Evolutionary conservation across 2,329 filamentous ascomycete genomes (phyloP).

Genomic region (Neonectria coccinea): DNA sequence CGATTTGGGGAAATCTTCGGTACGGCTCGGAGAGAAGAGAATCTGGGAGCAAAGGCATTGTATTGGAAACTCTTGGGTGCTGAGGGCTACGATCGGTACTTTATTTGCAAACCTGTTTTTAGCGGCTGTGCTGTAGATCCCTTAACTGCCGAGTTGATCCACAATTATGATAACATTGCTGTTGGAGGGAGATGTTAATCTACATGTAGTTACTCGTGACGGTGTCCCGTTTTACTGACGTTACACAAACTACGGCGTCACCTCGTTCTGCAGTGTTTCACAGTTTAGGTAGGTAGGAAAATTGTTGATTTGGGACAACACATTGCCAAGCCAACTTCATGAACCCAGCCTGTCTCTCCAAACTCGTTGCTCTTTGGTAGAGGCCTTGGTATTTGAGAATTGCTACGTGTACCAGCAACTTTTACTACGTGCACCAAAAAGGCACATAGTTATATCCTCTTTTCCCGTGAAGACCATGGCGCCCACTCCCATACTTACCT

Average conservation of each 20-base stretch:
- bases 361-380: background rate
- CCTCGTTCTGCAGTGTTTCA: background rate
- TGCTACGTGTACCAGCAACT: too few species aligned
- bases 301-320: background rate
- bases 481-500: too few species aligned
- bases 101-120: background rate
- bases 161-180: background rate
- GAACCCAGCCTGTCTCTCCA: too few species aligned
- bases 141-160: background rate
- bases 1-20: slow-evolving; percentile 6
- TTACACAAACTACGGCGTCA: background rate
- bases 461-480: too few species aligned
- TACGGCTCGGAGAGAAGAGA: background rate
- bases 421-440: too few species aligned
- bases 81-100: background rate
- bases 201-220: too few species aligned
- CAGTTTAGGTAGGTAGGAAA: too few species aligned
- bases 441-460: too few species aligned
- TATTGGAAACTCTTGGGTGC: background rate
- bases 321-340: background rate
- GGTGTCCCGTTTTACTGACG: too few species aligned
- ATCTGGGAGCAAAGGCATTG: background rate
- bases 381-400: background rate
- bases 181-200: background rate
- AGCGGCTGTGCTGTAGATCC: background rate